A percentile compares a stretch with the other conserved stretches of the same genome.
These are phyloP conservation scores for Fusarium decemcellulare DNA, from an alignment of 2,329 filamentous ascomycete genomes.

Conservation along the genomic window DNA sequence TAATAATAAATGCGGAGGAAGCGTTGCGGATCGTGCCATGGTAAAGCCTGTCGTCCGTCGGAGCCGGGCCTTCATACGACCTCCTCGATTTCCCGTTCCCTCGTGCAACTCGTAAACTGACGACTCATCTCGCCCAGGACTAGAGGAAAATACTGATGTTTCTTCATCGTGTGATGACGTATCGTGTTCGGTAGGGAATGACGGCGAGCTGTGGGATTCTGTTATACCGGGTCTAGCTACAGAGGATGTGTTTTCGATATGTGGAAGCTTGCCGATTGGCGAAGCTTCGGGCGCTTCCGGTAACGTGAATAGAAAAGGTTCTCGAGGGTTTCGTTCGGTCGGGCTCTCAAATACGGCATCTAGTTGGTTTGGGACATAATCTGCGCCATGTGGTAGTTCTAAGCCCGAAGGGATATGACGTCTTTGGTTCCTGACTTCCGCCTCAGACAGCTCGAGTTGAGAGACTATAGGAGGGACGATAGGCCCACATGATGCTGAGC, in stretches of 20 bases:
- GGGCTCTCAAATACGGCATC: slow-evolving; percentile 31
- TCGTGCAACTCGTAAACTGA: slow-evolving; percentile 49
- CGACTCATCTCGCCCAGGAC: slow-evolving; percentile 23
- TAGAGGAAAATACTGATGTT: slow-evolving; percentile 22
- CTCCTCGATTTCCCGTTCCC: slow-evolving; percentile 47
- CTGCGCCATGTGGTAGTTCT: not conserved
- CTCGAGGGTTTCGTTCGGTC: slow-evolving; percentile 4
- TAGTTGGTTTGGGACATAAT: slow-evolving; percentile 13
- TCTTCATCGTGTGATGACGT: slow-evolving; percentile 9
- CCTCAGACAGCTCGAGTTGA: slow-evolving; percentile 6
- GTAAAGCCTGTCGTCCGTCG: slow-evolving; percentile 50
- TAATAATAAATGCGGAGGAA: slow-evolving; percentile 47
- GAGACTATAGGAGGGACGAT: slow-evolving; percentile 2
- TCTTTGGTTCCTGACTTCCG: slow-evolving; percentile 7
- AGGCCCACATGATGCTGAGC: slow-evolving; percentile 15
- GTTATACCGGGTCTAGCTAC: not conserved
- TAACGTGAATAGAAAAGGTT: slow-evolving; percentile 16
- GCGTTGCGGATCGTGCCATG: slow-evolving; percentile 46
- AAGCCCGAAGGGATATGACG: slow-evolving; percentile 14
- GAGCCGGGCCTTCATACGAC: slow-evolving; percentile 49
- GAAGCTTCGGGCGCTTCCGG: not conserved
- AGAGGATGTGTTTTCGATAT: not conserved
- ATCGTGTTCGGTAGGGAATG: slow-evolving; percentile 13
- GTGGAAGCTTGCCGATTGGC: not conserved
- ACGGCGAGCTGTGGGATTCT: slow-evolving; percentile 11